A percentile compares a stretch with the other conserved stretches of the same genome.
phyloP scores from a whole-genome alignment of 2,329 filamentous ascomycete species.

The Fusarium beomiforme region DNA sequence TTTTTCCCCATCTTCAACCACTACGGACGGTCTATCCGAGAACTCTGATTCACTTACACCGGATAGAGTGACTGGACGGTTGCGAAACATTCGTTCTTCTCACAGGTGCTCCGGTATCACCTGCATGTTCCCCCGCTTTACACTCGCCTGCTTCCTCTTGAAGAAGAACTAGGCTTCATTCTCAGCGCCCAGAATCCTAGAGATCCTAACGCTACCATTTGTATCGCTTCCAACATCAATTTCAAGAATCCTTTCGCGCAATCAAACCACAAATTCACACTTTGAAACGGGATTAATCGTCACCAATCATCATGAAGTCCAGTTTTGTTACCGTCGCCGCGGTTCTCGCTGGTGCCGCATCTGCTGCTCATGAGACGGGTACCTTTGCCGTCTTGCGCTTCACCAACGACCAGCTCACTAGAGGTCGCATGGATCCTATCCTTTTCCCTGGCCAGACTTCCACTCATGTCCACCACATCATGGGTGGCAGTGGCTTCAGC shows the following conservation, averaged over 20 bases:
- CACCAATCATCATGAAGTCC: conserved; percentile 49
- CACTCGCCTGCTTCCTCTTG: conserved; percentile 18
- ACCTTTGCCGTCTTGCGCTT: conserved; percentile 78
- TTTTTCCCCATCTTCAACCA: conserved; percentile 38
- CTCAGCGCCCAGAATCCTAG: conserved; percentile 38
- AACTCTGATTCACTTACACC: conserved; percentile 33
- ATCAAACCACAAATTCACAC: conserved; percentile 2
- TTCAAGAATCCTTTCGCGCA: not conserved
- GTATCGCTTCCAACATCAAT: not conserved
- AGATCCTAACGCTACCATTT: conserved; percentile 30
- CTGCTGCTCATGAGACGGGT: conserved; percentile 55
- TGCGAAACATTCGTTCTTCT: conserved; percentile 42
- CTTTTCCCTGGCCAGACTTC: conserved; percentile 68
- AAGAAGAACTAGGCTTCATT: conserved; percentile 32
- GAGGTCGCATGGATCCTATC: conserved; percentile 74
- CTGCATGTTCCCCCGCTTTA: conserved; percentile 27
- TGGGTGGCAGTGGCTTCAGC: conserved; percentile 76
- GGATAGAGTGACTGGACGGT: conserved; percentile 26
- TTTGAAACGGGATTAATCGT: conserved; percentile 4
- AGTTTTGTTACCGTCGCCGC: conserved; percentile 46
- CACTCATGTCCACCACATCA: conserved; percentile 74
- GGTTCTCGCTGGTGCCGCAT: conserved; percentile 51
- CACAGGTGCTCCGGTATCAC: conserved; percentile 51
- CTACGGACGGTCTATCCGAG: conserved; percentile 13
- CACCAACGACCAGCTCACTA: conserved; percentile 70